Conservation (phyloP, 805 yeast species). For the Candida mattraensis region DNA sequence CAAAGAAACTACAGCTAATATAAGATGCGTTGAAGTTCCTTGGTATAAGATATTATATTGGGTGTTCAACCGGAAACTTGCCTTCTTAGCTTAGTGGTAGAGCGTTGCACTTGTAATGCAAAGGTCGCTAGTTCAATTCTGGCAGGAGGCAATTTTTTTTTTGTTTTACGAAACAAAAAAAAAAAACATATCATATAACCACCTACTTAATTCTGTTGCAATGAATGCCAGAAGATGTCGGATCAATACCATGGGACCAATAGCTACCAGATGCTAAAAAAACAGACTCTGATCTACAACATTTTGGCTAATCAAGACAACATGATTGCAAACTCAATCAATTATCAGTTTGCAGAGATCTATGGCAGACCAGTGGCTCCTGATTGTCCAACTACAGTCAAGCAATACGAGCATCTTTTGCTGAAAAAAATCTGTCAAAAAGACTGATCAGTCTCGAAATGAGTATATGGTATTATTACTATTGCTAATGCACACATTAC, state of each 20-base stretch:
- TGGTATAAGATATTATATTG: too few relatives aligned
- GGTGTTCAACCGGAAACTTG: too few relatives aligned
- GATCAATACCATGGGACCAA: constrained; percentile 12
- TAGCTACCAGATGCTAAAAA: constrained; percentile 11
- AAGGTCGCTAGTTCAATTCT: constrained; percentile 95
- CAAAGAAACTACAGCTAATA: too few relatives aligned
- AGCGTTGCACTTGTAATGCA: constrained; percentile 99
- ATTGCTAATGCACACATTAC: too few relatives aligned
- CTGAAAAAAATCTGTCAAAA: constrained; percentile 17
- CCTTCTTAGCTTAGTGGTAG: constrained; percentile 99
- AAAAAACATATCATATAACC: too few relatives aligned
- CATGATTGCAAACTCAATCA: constrained; percentile 18
- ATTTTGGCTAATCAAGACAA: constrained; percentile 19
- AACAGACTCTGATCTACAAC: constrained; percentile 17
- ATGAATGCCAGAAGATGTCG: constrained; percentile 6
- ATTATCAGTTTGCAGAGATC: constrained; percentile 18
- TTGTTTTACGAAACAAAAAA: too few relatives aligned
- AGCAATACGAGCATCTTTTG: constrained; percentile 16
- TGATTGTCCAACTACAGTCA: constrained; percentile 14
- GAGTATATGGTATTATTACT: too few relatives aligned
- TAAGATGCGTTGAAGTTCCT: too few relatives aligned
- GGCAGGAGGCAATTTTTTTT: constrained; percentile 63
- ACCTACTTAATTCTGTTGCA: constrained; percentile 1
- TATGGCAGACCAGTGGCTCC: constrained; percentile 4
- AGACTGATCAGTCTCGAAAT: too few relatives aligned